These are phyloP conservation scores for Phytophthora cajani DNA, from an alignment of 352 stramenopile genomes.

Conservation along the genomic window DNA sequence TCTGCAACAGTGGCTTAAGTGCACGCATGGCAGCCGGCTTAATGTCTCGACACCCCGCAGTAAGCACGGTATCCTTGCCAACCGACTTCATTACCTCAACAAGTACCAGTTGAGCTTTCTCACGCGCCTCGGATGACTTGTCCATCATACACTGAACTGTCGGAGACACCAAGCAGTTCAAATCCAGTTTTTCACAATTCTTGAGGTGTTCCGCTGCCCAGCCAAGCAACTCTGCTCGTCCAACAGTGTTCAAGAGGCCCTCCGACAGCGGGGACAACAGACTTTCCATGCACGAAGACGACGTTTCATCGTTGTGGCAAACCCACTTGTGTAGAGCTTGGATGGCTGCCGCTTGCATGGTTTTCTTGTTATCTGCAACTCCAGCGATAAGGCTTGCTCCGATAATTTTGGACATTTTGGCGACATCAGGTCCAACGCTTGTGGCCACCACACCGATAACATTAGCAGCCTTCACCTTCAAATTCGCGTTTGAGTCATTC, in stretches of 20 bases:
- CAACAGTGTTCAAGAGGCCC: slow-evolving; percentile 78
- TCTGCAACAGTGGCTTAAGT: slow-evolving; percentile 86
- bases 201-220: slow-evolving; percentile 78
- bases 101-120: slow-evolving; percentile 82
- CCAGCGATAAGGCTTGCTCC: slow-evolving; percentile 71
- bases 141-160: slow-evolving; percentile 86
- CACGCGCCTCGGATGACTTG: slow-evolving; percentile 82
- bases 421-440: slow-evolving; percentile 78
- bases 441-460: slow-evolving; percentile 82
- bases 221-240: slow-evolving; percentile 74
- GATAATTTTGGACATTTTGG: slow-evolving; percentile 85
- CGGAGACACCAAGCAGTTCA: slow-evolving; percentile 67
- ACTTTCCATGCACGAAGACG: slow-evolving; percentile 70
- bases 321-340: slow-evolving; percentile 89
- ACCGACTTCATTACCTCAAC: slow-evolving; percentile 85
- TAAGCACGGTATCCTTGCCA: slow-evolving; percentile 75
- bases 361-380: slow-evolving; percentile 90
- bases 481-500: slow-evolving; percentile 86
- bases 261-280: slow-evolving; percentile 73
- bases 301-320: slow-evolving; percentile 75
- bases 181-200: slow-evolving; percentile 71
- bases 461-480: slow-evolving; percentile 87
- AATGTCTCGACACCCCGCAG: slow-evolving; percentile 77
- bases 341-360: slow-evolving; percentile 80
- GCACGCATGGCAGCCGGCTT: slow-evolving; percentile 88